A percentile compares a stretch with the other conserved stretches of the same genome.
Conservation (phyloP, 164 flowering plant species). For the Vitis labrusca region DNA sequence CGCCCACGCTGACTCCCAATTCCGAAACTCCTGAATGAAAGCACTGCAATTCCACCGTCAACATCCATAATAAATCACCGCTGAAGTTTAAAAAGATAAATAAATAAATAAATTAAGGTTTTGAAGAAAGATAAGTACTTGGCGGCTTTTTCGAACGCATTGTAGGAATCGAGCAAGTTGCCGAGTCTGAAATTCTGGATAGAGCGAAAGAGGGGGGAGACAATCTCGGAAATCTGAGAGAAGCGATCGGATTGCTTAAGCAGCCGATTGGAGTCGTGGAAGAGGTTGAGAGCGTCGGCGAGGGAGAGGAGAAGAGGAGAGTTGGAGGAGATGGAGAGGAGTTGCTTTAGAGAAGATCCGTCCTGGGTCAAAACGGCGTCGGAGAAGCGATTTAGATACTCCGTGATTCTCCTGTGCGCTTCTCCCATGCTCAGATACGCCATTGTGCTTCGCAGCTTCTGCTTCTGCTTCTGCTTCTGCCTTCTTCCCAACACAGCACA, state of each 20-base stretch:
- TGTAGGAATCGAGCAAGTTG: constrained; percentile 67
- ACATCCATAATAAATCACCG: neutral
- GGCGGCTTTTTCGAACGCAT: constrained; percentile 79
- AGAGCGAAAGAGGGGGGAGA: constrained; percentile 58
- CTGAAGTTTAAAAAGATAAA: neutral
- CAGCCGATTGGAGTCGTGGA: constrained; percentile 79
- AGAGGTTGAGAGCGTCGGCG: constrained; percentile 78
- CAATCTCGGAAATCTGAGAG: constrained; percentile 66
- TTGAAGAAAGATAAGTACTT: constrained; percentile 41
- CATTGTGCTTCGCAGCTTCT: constrained; percentile 19
- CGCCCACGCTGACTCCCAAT: constrained; percentile 99
- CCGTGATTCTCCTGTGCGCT: constrained; percentile 80
- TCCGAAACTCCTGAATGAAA: constrained; percentile 90
- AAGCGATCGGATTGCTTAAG: constrained; percentile 65
- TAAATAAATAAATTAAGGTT: neutral
- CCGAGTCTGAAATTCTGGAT: constrained; percentile 62
- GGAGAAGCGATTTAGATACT: constrained; percentile 72
- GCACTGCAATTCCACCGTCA: constrained; percentile 54
- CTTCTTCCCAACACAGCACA: too few relatives aligned
- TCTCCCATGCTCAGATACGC: constrained; percentile 95
- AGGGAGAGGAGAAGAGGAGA: constrained; percentile 61
- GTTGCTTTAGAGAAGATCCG: constrained; percentile 58
- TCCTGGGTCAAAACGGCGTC: constrained; percentile 78
- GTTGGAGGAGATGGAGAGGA: constrained; percentile 75
- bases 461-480: neutral